phyloP scores from a whole-genome alignment of 768 basidiomycete species.

The Rubroboletus pulcherrimus region DNA sequence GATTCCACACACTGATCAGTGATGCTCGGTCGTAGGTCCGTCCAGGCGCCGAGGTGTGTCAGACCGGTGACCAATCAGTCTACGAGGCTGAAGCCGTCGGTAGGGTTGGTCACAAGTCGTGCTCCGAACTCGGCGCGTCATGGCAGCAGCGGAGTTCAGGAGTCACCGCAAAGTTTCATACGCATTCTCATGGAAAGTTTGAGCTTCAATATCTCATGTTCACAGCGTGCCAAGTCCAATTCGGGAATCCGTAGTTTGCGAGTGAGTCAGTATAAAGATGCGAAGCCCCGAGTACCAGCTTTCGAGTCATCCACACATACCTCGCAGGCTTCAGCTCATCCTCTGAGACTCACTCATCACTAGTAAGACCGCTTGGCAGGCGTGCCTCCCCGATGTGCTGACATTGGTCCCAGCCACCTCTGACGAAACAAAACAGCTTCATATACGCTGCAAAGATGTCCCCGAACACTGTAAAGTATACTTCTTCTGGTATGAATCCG shows the following conservation, averaged over 20 bases:
- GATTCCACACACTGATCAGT: neutral
- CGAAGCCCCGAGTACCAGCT: too few species aligned
- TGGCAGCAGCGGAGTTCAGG: neutral
- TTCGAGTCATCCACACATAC: neutral
- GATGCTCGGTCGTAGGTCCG: neutral
- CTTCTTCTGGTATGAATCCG: neutral
- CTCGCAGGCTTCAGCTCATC: neutral
- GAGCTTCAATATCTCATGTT: neutral
- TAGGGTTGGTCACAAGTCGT: too few species aligned
- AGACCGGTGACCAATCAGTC: too few species aligned
- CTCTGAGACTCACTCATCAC: neutral
- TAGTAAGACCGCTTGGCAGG: neutral
- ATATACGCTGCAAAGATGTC: slow-evolving; percentile 1
- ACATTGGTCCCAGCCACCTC: neutral
- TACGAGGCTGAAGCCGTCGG: too few species aligned
- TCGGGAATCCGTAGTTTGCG: neutral
- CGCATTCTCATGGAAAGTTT: neutral
- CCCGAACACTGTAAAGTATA: neutral
- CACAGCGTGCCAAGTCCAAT: neutral
- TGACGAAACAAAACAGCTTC: neutral
- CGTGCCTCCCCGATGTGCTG: neutral
- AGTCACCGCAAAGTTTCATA: too few species aligned
- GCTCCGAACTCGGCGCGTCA: too few species aligned
- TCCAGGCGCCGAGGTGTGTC: neutral
- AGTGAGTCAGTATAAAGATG: slow-evolving; percentile 6